A percentile compares a stretch with the other conserved stretches of the same genome.
phyloP scores from a whole-genome alignment of 345 rosid genomes.

The Jatropha curcas region DNA sequence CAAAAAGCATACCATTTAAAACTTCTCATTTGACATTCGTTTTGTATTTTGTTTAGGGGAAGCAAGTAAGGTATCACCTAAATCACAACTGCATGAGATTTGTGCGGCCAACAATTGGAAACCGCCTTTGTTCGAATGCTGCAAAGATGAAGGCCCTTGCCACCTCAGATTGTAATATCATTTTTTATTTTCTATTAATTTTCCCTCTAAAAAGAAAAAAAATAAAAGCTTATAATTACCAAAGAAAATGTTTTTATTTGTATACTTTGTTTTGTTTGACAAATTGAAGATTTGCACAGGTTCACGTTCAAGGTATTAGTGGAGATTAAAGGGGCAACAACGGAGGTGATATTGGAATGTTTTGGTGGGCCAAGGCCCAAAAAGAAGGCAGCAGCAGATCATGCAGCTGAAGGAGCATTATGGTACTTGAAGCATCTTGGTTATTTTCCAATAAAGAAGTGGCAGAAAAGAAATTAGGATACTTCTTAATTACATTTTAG shows the following conservation, averaged over 20 bases:
- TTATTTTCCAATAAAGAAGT: constrained; percentile 19
- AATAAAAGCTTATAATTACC: no score
- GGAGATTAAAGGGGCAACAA: constrained; percentile 30
- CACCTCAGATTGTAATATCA: constrained; percentile 36
- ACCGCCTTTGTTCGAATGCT: constrained; percentile 48
- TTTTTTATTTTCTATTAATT: not conserved
- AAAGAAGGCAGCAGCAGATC: constrained; percentile 62
- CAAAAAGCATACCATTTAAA: no score
- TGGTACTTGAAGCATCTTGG: constrained; percentile 60
- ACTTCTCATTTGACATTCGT: no score
- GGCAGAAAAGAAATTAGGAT: not conserved
- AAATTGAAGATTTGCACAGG: constrained; percentile 28
- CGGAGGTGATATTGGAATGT: constrained; percentile 41
- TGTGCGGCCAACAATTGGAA: constrained; percentile 54
- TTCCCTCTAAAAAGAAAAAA: no score
- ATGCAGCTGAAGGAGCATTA: constrained; percentile 67
- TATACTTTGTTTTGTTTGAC: no score
- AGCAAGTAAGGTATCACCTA: constrained; percentile 27
- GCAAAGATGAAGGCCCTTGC: constrained; percentile 51
- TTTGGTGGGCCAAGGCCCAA: constrained; percentile 37
- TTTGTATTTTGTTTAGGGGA: constrained; percentile 21
- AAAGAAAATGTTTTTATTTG: no score
- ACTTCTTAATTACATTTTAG: not conserved
- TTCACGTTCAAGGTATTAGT: constrained; percentile 44
- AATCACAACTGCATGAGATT: constrained; percentile 44